Evolutionary conservation across 352 stramenopile species (phyloP).

Genomic region (Phytophthora colocasiae): DNA sequence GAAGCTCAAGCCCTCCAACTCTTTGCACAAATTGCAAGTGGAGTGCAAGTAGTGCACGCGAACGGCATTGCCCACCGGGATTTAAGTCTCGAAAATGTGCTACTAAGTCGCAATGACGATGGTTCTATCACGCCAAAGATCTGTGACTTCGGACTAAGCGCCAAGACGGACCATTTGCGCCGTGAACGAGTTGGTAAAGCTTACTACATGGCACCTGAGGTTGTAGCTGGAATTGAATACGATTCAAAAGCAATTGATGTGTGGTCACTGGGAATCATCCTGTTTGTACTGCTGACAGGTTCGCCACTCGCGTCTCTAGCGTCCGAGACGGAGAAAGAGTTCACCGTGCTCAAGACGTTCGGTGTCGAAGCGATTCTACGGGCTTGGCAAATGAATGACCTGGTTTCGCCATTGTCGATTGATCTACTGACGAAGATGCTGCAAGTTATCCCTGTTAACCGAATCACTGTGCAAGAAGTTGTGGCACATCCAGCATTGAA

Average conservation of each 20-base stretch:
- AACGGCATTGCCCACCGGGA: constrained; percentile 39
- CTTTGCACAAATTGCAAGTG: constrained; percentile 54
- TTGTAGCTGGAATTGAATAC: constrained; percentile 41
- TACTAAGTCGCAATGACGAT: constrained; percentile 36
- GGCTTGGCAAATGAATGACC: background rate
- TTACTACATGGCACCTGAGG: constrained; percentile 72
- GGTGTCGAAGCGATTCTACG: background rate
- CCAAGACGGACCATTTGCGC: constrained; percentile 30
- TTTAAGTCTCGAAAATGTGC: constrained; percentile 54
- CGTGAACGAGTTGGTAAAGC: constrained; percentile 49
- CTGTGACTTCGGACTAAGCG: constrained; percentile 54
- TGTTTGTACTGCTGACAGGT: constrained; percentile 65
- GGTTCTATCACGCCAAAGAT: constrained; percentile 27
- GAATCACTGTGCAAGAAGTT: too few relatives aligned
- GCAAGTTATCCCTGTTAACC: background rate
- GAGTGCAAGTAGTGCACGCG: constrained; percentile 48
- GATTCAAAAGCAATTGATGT: constrained; percentile 51
- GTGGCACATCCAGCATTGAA: too few relatives aligned
- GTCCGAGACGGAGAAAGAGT: background rate
- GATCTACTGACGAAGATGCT: background rate
- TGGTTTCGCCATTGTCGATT: background rate
- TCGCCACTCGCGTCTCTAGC: constrained; percentile 44
- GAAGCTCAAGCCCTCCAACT: constrained; percentile 26
- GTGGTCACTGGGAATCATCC: constrained; percentile 62
- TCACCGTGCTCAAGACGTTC: background rate